Evolutionary conservation across 805 yeast species (phyloP), one percentile per base, ranked within the genome.

Genomic region (Ogataea parapolymorpha): DNA sequence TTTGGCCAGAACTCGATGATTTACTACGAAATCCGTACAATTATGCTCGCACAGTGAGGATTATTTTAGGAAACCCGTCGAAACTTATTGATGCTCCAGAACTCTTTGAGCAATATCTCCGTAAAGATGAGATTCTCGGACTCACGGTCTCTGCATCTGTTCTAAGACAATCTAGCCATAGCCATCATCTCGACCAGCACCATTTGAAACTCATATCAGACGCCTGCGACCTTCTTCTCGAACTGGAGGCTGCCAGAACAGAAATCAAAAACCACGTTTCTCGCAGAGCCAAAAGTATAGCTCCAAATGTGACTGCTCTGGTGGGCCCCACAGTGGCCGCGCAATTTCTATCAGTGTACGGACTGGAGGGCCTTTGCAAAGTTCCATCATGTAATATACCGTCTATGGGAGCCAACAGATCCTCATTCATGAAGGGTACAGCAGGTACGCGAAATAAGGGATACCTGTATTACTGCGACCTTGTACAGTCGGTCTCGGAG

Each of bases 321-420:
- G 69, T 91, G 2, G 95, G 95, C 0, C 67, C 95, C 0, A 66
- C 74, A 5, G 74, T 85, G 0, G 77, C 95, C 0, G 82, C 95
- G 0, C 86, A 84, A 51, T 61, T 93, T 13, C 63, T 91, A 17
- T 74, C 86, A 1, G 68, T 74, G 13, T 95, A 95, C 2, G 88
- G 95, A 0, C 59, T 91, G 4, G 65, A 65, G 10, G 80, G 77
- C 6, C 63, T 91, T 8, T 77, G 88, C 2, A 65, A 62, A 23
- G 77, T 85, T 0, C 96, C 96, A 0, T 72, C 95, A 3, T 86
- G 97, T 53, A 91, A 91, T 56, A 54, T 91, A 16, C 80, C 95
- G 0, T 77, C 95, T 0, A 65, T 87, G 35, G 96, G 96, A 0
- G 74, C 75, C 11, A 72, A 71, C 31, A 62, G 72, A 38, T 60